Conservation (phyloP, 2,329 filamentous ascomycete genomes). For the Scleromitrula shiraiana region DNA sequence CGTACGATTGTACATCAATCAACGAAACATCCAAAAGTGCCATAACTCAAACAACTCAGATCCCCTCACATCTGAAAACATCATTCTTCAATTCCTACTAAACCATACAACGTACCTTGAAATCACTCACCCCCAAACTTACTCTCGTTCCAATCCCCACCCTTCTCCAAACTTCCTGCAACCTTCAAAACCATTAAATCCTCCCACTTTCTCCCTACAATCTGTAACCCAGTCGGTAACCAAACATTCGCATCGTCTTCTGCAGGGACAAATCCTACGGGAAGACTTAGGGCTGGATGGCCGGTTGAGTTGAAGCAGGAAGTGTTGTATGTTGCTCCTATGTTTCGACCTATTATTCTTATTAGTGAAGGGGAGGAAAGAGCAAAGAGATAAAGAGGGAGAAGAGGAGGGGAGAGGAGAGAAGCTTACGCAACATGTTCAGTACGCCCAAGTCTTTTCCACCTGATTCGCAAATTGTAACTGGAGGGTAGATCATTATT, state of each 20-base stretch:
- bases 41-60: too few relatives aligned
- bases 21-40: too few relatives aligned
- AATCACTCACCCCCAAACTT: not conserved
- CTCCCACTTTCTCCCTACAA: constrained; percentile 45
- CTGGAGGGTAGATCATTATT: constrained; percentile 38
- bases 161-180: constrained; percentile 39
- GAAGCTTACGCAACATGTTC: not conserved
- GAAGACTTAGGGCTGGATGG: constrained; percentile 46
- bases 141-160: constrained; percentile 36
- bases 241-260: constrained; percentile 29
- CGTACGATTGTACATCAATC: too few relatives aligned
- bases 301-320: constrained; percentile 49
- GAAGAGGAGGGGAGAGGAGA: too few relatives aligned
- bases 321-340: constrained; percentile 49
- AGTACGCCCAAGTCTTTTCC: not conserved
- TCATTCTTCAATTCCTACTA: too few relatives aligned
- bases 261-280: constrained; percentile 36
- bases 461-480: not conserved
- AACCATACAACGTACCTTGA: too few relatives aligned
- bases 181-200: constrained; percentile 39
- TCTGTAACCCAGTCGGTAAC: constrained; percentile 47
- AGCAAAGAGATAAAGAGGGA: too few relatives aligned
- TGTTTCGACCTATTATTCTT: constrained; percentile 40
- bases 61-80: too few relatives aligned
- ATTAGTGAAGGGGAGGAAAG: constrained; percentile 27